phyloP scores from a whole-genome alignment of 1,139 yeast species.

The Magnusiomyces suaveolens region DNA sequence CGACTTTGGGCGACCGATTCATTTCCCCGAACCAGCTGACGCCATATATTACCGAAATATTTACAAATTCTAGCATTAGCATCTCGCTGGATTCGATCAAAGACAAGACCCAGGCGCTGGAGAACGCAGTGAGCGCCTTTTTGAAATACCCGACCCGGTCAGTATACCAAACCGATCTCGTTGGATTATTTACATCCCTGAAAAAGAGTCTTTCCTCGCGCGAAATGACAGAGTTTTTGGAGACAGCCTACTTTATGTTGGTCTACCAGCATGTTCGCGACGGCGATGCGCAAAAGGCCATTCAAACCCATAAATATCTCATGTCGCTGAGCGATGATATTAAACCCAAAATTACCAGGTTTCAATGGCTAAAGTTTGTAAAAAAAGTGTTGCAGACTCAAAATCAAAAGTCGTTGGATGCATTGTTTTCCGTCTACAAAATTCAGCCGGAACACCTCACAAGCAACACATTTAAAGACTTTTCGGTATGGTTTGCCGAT shows the following conservation, averaged over 20 bases:
- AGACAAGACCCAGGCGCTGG: background rate
- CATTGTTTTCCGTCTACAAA: background rate
- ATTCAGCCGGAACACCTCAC: background rate
- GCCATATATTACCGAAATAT: background rate
- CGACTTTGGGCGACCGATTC: background rate
- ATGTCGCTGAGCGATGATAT: background rate
- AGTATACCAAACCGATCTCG: background rate
- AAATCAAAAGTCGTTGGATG: background rate
- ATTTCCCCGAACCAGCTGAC: background rate
- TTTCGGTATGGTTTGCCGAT: background rate
- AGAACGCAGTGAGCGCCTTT: background rate
- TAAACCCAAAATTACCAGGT: background rate
- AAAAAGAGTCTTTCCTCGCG: background rate
- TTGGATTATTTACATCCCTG: background rate
- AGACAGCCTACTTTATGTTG: background rate
- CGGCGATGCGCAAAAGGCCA: background rate
- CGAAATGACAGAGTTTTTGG: background rate
- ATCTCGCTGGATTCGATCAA: background rate
- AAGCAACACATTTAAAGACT: background rate
- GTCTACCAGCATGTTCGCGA: background rate
- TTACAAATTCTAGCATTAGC: background rate
- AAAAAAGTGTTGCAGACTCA: background rate
- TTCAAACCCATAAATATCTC: background rate
- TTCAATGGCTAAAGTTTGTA: background rate
- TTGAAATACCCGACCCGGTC: background rate